Percentiles rank a stretch among this genome's conserved stretches.
phyloP scores from a whole-genome alignment of 169 alveolate genomes.

The Eimeria maxima region DNA sequence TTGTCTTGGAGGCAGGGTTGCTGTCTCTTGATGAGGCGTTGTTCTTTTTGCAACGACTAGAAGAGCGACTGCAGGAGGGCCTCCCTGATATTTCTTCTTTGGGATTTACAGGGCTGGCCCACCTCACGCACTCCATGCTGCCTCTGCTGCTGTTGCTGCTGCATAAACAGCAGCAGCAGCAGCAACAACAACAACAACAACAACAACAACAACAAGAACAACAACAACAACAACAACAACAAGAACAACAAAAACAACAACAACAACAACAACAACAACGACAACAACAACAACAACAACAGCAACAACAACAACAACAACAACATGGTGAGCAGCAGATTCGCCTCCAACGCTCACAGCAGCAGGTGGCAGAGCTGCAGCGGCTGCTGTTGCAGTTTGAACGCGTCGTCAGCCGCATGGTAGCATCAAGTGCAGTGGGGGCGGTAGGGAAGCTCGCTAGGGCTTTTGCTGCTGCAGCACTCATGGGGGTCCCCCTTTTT shows the following conservation, averaged over 20 bases:
- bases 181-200: not conserved
- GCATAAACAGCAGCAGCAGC: not conserved
- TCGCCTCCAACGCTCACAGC: not conserved
- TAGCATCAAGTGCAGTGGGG: conserved; percentile 28
- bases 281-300: too few relatives aligned
- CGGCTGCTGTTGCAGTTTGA: not conserved
- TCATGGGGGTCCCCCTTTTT: conserved; percentile 18
- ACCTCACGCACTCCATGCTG: conserved; percentile 22
- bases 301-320: not conserved
- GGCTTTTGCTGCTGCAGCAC: conserved; percentile 52
- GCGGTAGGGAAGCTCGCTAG: conserved; percentile 23
- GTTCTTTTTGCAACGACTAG: not conserved
- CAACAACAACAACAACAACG: not conserved
- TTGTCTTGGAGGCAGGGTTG: conserved; percentile 24
- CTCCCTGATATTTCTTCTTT: conserved; percentile 20
- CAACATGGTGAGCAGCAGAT: not conserved
- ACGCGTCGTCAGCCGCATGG: not conserved
- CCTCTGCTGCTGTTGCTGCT: not conserved
- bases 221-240: not conserved
- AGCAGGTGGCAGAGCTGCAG: not conserved
- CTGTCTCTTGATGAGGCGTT: conserved; percentile 23
- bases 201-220: not conserved
- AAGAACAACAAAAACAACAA: not conserved
- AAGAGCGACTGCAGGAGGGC: conserved; percentile 9
- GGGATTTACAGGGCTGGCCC: conserved; percentile 32